These are phyloP conservation scores for Collybia sordida DNA, from an alignment of 768 basidiomycete genomes.

Conservation along the genomic window DNA sequence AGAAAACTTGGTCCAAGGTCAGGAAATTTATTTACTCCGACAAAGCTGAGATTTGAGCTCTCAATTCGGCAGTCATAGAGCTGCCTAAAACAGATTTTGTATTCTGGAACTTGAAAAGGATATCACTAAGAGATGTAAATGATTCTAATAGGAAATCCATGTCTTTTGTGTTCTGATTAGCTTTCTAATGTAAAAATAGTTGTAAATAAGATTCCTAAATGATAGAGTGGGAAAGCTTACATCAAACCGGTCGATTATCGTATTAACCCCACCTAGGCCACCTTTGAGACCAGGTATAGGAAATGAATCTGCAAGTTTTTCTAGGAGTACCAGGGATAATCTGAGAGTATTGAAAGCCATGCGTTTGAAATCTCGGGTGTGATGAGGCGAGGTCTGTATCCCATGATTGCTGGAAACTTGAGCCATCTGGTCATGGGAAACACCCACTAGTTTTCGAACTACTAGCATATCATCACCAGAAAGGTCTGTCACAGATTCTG, in stretches of 20 bases:
- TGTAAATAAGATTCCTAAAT: too few relatives aligned
- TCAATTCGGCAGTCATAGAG: neutral
- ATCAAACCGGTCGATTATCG: constrained; percentile 9
- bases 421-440: too few relatives aligned
- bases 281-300: constrained; percentile 13
- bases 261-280: constrained; percentile 5
- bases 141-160: neutral
- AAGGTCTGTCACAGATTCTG: too few relatives aligned
- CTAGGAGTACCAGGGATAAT: constrained; percentile 12
- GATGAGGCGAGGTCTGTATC: too few relatives aligned
- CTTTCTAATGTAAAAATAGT: constrained; percentile 1
- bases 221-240: constrained; percentile 1
- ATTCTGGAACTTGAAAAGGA: neutral
- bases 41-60: neutral
- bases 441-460: too few relatives aligned
- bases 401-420: too few relatives aligned
- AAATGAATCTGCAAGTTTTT: constrained; percentile 13
- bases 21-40: neutral
- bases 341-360: constrained; percentile 10
- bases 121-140: neutral
- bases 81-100: neutral
- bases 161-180: constrained; percentile 9
- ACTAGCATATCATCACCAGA: too few relatives aligned
- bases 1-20: too few relatives aligned
- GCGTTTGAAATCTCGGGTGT: neutral